Conservation (phyloP, 1,139 yeast species). For the Saccharomyces hybrid region DNA sequence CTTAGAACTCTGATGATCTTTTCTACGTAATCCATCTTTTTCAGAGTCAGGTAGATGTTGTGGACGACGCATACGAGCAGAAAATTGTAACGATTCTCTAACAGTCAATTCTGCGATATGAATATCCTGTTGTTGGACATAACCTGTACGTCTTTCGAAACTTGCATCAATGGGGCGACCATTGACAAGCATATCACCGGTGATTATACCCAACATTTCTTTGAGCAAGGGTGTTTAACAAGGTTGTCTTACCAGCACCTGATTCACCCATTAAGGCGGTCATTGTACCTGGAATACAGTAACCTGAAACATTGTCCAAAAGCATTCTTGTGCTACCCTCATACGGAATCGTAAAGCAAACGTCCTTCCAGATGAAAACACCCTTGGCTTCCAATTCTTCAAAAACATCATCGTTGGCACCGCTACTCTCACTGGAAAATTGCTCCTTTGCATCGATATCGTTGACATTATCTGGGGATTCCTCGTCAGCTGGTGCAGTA, state of each 20-base stretch:
- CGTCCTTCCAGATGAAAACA: conserved; percentile 39
- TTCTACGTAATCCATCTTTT: conserved; percentile 42
- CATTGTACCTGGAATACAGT: conserved; percentile 45
- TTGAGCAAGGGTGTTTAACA: conserved; percentile 47
- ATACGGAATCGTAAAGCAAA: conserved; percentile 35
- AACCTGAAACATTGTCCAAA: conserved; percentile 48
- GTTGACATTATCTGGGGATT: conserved; percentile 13
- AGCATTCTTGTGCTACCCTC: conserved; percentile 35
- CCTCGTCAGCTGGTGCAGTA: conserved; percentile 14
- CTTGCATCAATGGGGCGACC: conserved; percentile 40
- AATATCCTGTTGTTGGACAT: conserved; percentile 52
- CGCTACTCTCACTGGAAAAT: conserved; percentile 12
- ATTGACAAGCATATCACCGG: conserved; percentile 51
- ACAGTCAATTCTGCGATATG: conserved; percentile 45
- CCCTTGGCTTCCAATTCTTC: conserved; percentile 23
- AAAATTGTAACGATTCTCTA: conserved; percentile 43
- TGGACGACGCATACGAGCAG: conserved; percentile 44
- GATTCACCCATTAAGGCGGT: conserved; percentile 58
- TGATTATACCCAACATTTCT: conserved; percentile 46
- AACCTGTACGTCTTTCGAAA: conserved; percentile 47
- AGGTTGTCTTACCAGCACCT: conserved; percentile 59
- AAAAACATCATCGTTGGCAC: conserved; percentile 15
- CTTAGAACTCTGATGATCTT: conserved; percentile 39
- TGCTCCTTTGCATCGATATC: conserved; percentile 16
- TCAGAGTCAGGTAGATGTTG: conserved; percentile 37